These are phyloP conservation scores for Trametes pubescens DNA, from an alignment of 1,284 basidiomycete genomes.

Conservation along the genomic window DNA sequence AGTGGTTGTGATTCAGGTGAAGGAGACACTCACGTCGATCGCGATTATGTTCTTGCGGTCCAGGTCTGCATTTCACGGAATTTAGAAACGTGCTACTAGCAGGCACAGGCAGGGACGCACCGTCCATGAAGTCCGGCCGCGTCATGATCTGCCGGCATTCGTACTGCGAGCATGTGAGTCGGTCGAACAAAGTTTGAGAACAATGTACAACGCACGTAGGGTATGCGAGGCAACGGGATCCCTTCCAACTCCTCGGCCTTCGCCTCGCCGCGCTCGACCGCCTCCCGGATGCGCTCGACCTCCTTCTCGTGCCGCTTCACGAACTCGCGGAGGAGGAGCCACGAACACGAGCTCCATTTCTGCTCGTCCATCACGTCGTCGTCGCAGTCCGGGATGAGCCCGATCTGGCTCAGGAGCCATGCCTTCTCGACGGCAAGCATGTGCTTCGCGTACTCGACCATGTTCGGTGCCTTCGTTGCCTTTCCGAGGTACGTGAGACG, in stretches of 20 bases:
- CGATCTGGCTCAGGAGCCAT: constrained; percentile 80
- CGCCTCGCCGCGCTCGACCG: constrained; percentile 48
- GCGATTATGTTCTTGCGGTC: constrained; percentile 75
- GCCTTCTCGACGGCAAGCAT: constrained; percentile 78
- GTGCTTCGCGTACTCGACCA: constrained; percentile 67
- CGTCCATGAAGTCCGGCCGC: constrained; percentile 80
- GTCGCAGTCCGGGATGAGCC: constrained; percentile 77
- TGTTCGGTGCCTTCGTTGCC: constrained; percentile 64
- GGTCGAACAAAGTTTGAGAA: constrained; percentile 10
- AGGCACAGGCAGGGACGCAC: constrained; percentile 43
- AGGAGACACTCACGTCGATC: constrained; percentile 68
- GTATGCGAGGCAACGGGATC: constrained; percentile 65
- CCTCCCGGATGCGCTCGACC: constrained; percentile 51
- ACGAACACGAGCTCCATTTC: constrained; percentile 86
- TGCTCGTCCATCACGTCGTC: constrained; percentile 91
- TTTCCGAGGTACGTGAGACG: constrained; percentile 79
- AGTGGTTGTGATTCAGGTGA: constrained; percentile 1
- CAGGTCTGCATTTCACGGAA: constrained; percentile 51
- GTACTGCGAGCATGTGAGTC: constrained; percentile 50
- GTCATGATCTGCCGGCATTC: constrained; percentile 83
- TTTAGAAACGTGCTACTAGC: neutral
- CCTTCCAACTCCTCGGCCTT: constrained; percentile 48
- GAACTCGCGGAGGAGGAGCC: constrained; percentile 77
- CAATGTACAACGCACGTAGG: constrained; percentile 56
- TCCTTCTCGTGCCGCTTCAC: constrained; percentile 64